These are phyloP conservation scores for Coniochaeta sp. DNA, from an alignment of 2,329 filamentous ascomycete species.

Conservation along the genomic window DNA sequence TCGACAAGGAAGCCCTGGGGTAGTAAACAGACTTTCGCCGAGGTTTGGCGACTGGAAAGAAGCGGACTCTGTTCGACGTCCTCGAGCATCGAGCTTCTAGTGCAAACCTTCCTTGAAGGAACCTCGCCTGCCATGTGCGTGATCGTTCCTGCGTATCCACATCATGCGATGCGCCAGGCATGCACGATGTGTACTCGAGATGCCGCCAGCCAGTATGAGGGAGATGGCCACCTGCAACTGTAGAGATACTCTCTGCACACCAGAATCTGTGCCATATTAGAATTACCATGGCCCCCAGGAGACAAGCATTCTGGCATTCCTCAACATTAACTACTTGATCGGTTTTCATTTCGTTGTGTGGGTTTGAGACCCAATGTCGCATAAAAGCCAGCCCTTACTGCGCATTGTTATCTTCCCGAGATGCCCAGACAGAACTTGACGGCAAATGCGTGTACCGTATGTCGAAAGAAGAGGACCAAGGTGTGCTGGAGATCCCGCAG, in stretches of 20 bases:
- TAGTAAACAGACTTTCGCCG: background rate
- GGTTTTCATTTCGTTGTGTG: background rate
- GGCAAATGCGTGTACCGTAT: slow-evolving; percentile 17
- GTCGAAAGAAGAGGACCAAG: slow-evolving; percentile 19
- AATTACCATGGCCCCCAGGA: no score
- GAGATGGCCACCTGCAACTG: background rate
- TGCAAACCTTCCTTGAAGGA: background rate
- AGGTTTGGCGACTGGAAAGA: background rate
- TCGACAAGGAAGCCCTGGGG: background rate
- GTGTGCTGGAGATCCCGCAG: slow-evolving; percentile 4
- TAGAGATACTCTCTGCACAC: no score
- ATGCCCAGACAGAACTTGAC: slow-evolving; percentile 20
- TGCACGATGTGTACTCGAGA: background rate
- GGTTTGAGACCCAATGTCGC: background rate
- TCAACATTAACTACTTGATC: no score
- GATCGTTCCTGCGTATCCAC: background rate
- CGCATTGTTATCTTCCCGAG: background rate
- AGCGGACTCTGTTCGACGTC: background rate
- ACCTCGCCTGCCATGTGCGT: background rate
- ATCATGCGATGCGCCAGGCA: background rate
- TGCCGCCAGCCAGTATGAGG: background rate
- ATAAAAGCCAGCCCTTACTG: background rate
- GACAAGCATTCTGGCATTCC: no score
- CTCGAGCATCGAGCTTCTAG: background rate
- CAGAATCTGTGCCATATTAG: background rate